A percentile compares a stretch with the other conserved stretches of the same genome.
Conservation (phyloP, 2,329 filamentous ascomycete species). For the Trichophyton rubrum region DNA sequence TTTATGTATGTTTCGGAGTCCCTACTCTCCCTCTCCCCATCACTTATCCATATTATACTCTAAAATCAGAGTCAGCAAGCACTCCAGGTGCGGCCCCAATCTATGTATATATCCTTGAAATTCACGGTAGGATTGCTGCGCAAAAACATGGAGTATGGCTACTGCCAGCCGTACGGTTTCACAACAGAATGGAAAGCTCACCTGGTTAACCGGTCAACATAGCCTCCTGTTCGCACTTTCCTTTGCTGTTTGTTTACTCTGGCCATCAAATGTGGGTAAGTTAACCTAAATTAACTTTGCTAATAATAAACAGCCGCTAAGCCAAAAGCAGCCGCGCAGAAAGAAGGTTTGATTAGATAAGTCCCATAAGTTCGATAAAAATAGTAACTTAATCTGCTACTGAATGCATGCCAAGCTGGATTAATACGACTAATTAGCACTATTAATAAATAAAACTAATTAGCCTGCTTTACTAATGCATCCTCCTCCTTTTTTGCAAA, state of each 20-base stretch:
- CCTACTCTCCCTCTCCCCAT: background rate
- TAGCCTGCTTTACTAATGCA: background rate
- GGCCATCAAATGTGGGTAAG: background rate
- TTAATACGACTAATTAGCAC: background rate
- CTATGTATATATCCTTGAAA: background rate
- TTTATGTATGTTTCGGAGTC: background rate
- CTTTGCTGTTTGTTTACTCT: background rate
- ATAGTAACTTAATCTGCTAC: background rate
- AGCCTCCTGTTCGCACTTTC: background rate
- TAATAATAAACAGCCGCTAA: constrained; percentile 1
- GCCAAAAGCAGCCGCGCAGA: background rate
- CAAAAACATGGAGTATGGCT: background rate
- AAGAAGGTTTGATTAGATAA: background rate
- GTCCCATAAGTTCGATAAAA: background rate
- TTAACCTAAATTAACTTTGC: background rate
- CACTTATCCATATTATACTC: background rate
- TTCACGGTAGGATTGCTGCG: background rate
- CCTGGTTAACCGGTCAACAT: background rate
- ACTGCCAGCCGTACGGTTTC: background rate
- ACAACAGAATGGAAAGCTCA: background rate
- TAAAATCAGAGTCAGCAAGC: background rate
- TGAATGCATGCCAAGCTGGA: background rate
- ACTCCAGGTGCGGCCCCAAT: background rate
- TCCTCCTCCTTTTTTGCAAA: background rate
- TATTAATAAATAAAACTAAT: constrained; percentile 1